Conservation (phyloP, 2,329 filamentous ascomycete genomes). For the Aspergillus ibericus region DNA sequence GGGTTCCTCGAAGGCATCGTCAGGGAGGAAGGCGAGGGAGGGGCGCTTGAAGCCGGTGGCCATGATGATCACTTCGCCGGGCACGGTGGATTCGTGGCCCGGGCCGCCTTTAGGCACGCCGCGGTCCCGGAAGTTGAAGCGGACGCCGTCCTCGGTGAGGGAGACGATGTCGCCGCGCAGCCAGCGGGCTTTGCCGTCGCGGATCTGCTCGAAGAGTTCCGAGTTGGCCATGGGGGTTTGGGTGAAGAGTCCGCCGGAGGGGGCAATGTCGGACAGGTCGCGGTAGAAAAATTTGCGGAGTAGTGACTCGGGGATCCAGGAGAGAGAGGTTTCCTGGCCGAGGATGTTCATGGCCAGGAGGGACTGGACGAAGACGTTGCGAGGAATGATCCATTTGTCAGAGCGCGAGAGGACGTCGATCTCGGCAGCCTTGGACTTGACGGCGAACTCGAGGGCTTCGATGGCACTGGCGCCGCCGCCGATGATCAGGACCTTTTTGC, state of each 20-base stretch:
- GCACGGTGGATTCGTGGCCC: constrained; percentile 64
- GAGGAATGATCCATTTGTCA: constrained; percentile 85
- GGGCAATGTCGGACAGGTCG: constrained; percentile 72
- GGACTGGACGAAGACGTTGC: constrained; percentile 72
- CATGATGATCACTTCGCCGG: constrained; percentile 76
- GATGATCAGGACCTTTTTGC: constrained; percentile 73
- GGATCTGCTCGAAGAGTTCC: constrained; percentile 73
- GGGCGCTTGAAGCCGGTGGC: constrained; percentile 80
- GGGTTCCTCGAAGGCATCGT: constrained; percentile 69
- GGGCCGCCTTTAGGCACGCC: constrained; percentile 76
- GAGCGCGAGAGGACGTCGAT: constrained; percentile 72
- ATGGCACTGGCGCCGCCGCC: constrained; percentile 77
- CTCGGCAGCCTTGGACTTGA: constrained; percentile 64
- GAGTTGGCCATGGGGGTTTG: constrained; percentile 87
- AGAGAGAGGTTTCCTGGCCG: constrained; percentile 72
- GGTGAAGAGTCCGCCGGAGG: constrained; percentile 71
- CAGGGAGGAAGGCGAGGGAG: constrained; percentile 69
- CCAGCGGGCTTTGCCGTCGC: constrained; percentile 72
- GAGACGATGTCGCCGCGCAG: constrained; percentile 74
- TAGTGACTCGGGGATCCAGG: constrained; percentile 74
- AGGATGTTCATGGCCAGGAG: constrained; percentile 77
- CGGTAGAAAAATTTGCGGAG: constrained; percentile 80
- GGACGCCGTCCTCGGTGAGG: constrained; percentile 64
- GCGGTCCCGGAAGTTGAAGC: constrained; percentile 69
- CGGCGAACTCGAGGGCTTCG: constrained; percentile 78